Percentiles rank a stretch among this genome's conserved stretches.
These are phyloP conservation scores for Microsporum audouinii DNA, from an alignment of 2,329 filamentous ascomycete species.

Conservation along the genomic window DNA sequence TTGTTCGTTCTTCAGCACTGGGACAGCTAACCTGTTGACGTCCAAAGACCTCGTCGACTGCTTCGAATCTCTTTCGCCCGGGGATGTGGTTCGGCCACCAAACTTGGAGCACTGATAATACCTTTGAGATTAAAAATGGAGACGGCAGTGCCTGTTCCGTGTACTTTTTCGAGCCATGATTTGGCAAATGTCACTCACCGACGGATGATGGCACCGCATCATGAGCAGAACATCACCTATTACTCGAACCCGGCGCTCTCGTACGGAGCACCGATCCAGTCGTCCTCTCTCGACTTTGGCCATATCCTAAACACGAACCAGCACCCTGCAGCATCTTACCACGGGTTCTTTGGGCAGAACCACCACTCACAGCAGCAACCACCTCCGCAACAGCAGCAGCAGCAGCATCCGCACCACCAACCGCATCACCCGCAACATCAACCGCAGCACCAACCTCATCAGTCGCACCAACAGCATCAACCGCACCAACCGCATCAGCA, in stretches of 20 bases:
- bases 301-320: slow-evolving; percentile 24
- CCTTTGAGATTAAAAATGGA: slow-evolving; percentile 24
- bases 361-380: slow-evolving; percentile 9
- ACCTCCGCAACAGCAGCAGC: slow-evolving; percentile 12
- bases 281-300: slow-evolving; percentile 24
- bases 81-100: slow-evolving; percentile 1
- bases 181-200: slow-evolving; percentile 28
- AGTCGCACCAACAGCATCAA: slow-evolving; percentile 9
- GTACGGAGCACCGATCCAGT: slow-evolving; percentile 28
- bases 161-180: slow-evolving; percentile 29
- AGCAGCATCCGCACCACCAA: slow-evolving; percentile 4
- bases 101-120: background rate
- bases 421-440: slow-evolving; percentile 21
- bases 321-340: slow-evolving; percentile 21
- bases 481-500: slow-evolving; percentile 22
- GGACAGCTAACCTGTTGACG: background rate
- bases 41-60: background rate
- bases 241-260: slow-evolving; percentile 27
- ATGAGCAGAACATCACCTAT: slow-evolving; percentile 27
- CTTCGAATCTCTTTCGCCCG: background rate
- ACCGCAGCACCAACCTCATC: slow-evolving; percentile 20
- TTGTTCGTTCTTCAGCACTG: background rate
- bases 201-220: slow-evolving; percentile 27
- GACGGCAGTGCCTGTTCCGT: slow-evolving; percentile 31
- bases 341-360: slow-evolving; percentile 25